Percentiles rank a stretch among this genome's conserved stretches.
phyloP scores from a whole-genome alignment of 108 stramenopile genomes.

The Aurantiochytrium sp. region DNA sequence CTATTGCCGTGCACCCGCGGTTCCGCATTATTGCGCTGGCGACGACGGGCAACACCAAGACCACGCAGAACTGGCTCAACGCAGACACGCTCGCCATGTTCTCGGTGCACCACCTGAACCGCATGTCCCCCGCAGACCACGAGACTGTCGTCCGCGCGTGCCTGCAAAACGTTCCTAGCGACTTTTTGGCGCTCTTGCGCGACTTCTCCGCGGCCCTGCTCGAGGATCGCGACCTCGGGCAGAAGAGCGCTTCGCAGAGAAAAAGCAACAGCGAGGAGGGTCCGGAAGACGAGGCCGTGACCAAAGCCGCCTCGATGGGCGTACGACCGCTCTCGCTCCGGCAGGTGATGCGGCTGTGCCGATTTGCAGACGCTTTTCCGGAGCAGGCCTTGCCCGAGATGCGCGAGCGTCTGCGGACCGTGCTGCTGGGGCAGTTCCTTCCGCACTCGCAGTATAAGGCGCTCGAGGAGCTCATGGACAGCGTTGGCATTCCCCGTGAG shows the following conservation, averaged over 20 bases:
- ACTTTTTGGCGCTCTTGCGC: not conserved
- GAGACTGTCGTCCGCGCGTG: not conserved
- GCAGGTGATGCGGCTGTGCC: slow-evolving; percentile 19
- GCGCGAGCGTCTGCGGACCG: not conserved
- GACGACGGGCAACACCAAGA: slow-evolving; percentile 43
- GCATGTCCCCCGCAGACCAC: not conserved
- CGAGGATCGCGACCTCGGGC: not conserved
- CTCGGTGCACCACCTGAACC: not conserved
- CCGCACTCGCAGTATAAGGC: slow-evolving; percentile 39
- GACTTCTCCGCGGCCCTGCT: not conserved
- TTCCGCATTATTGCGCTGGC: slow-evolving; percentile 74
- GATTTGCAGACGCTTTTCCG: slow-evolving; percentile 14
- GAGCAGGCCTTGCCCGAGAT: not conserved
- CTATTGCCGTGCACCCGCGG: slow-evolving; percentile 59
- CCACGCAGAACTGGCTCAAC: slow-evolving; percentile 61
- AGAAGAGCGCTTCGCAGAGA: not conserved
- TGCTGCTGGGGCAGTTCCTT: slow-evolving; percentile 34
- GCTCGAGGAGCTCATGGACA: slow-evolving; percentile 41
- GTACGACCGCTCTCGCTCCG: not conserved
- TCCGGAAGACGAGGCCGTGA: not conserved
- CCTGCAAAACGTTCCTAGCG: not conserved
- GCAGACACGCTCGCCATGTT: slow-evolving; percentile 58
- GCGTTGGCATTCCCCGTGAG: not conserved
- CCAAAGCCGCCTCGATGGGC: not conserved
- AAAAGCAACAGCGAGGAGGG: slow-evolving; percentile 29